Evolutionary conservation across 208 protist genomes (phyloP).

Genomic region (Trypanosoma scelopori): DNA sequence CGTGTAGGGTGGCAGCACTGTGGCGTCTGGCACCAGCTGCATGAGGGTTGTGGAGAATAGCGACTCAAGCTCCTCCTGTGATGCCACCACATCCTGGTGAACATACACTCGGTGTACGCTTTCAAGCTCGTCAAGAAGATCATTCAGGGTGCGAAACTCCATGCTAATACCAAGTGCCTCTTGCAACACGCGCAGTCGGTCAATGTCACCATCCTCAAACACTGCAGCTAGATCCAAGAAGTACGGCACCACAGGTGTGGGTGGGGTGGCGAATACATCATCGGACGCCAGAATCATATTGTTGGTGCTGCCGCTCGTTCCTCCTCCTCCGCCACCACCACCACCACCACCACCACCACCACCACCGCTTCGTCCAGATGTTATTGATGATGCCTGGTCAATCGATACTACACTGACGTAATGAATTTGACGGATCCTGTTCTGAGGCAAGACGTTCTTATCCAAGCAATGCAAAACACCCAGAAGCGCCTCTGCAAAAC

Average conservation of each 20-base stretch:
- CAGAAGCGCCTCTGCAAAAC: constrained; percentile 77
- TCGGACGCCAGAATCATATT: not conserved
- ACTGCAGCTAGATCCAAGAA: constrained; percentile 72
- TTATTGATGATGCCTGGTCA: constrained; percentile 36
- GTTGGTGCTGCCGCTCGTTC: not conserved
- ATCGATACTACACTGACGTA: constrained; percentile 76
- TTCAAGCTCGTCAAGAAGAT: constrained; percentile 71
- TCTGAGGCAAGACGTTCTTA: constrained; percentile 59
- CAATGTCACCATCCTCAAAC: constrained; percentile 73
- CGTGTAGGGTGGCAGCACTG: constrained; percentile 68
- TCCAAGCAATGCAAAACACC: constrained; percentile 73
- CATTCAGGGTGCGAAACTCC: constrained; percentile 75
- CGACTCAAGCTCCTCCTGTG: constrained; percentile 71
- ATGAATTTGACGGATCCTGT: constrained; percentile 62
- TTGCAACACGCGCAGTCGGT: constrained; percentile 60
- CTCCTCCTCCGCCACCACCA: not conserved
- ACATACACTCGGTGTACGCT: constrained; percentile 50
- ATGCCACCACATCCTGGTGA: constrained; percentile 68
- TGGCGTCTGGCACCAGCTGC: constrained; percentile 83
- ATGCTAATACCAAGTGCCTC: constrained; percentile 56
- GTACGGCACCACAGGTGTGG: constrained; percentile 50
- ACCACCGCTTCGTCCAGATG: not conserved
- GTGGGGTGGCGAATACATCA: constrained; percentile 23
- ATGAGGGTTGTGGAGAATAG: constrained; percentile 80
- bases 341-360: no score